Base-by-base conservation (phyloP, 768 basidiomycete genomes). In the Chalciporus pseudorubinellus region DNA sequence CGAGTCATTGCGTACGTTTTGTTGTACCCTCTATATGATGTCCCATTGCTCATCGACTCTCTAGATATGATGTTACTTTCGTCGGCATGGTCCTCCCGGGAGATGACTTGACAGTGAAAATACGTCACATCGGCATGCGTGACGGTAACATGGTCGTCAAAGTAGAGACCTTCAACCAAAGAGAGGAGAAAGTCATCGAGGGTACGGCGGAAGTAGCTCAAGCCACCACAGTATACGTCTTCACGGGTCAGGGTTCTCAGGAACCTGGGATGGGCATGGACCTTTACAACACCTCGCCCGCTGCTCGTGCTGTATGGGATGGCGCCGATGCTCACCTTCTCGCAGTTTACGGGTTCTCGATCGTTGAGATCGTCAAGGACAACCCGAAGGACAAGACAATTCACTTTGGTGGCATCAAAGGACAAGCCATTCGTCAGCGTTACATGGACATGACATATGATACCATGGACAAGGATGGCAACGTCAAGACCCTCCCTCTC, bases 401-500 rank as follows among this genome's bases (percentile, higher is more conserved):
- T 60, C 95, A 99, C 71, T 99, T 99, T 59, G 97, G 97, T 77
- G 97, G 97, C 67, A 91, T 98, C 71, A 98, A 98, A 74, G 97
- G 97, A 36, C 95, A 98, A 68, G 95, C 87, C 3, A 98, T 98
- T 57, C 90, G 97, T 24, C 90, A 95, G 62, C 85, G 97, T n/a
- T 99, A 99, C 74, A 98, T 98, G 92, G 94, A 95, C 60, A 97
- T 99, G 89, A 89, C 90, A 5, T 98, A 98, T 75, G 95, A 98
- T 66, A 86, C 93, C 0, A 88, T 92, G 80, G 95, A 97, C 73
- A 92, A 91, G 74, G 93, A 95, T 61, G 95, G 95, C 50, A 86
- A 89, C 63, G 83, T 98, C 70, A 95, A 94, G 79, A 98, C 93
- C 0, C 85, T 97, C 12, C 95, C 95, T 41, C 83, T 99, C 47